Percentiles rank a stretch among this genome's conserved stretches.
phyloP scores from a whole-genome alignment of 768 basidiomycete species.

The Galerina marginata region DNA sequence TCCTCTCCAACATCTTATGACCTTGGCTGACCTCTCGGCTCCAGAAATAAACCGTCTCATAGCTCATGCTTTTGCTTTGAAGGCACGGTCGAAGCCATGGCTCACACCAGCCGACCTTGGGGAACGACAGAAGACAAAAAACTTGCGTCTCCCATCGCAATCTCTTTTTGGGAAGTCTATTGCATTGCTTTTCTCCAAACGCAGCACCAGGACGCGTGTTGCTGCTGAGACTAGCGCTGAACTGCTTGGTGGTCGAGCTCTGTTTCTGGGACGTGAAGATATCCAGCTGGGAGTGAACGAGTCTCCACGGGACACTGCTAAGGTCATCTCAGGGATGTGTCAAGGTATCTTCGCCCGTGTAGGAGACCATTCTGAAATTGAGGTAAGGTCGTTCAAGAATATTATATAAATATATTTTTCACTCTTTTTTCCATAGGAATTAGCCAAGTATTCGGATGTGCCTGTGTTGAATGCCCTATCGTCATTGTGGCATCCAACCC shows the following conservation, averaged over 20 bases:
- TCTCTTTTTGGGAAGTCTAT: constrained; percentile 83
- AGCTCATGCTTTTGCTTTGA: constrained; percentile 66
- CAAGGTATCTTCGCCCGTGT: constrained; percentile 98
- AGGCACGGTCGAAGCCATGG: constrained; percentile 69
- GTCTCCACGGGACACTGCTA: constrained; percentile 78
- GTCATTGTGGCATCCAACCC: constrained; percentile 95
- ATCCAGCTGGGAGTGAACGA: constrained; percentile 98
- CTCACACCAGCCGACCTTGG: constrained; percentile 49
- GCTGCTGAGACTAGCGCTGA: constrained; percentile 83
- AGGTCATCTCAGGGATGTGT: constrained; percentile 93
- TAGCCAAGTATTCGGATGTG: constrained; percentile 88
- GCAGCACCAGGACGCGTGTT: constrained; percentile 90
- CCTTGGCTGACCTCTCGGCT: constrained; percentile 84
- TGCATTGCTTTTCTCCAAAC: constrained; percentile 90
- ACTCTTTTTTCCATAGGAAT: constrained; percentile 59
- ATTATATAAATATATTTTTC: not conserved
- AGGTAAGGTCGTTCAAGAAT: constrained; percentile 54
- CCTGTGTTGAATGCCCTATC: constrained; percentile 97
- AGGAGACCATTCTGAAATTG: constrained; percentile 90
- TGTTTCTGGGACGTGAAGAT: constrained; percentile 89
- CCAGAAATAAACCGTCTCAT: constrained; percentile 75
- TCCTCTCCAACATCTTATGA: constrained; percentile 75
- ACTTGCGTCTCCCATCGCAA: constrained; percentile 68
- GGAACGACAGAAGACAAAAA: constrained; percentile 33
- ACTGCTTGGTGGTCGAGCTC: constrained; percentile 84